These are phyloP conservation scores for Leccinum variicolor DNA, from an alignment of 768 basidiomycete genomes.

Conservation along the genomic window DNA sequence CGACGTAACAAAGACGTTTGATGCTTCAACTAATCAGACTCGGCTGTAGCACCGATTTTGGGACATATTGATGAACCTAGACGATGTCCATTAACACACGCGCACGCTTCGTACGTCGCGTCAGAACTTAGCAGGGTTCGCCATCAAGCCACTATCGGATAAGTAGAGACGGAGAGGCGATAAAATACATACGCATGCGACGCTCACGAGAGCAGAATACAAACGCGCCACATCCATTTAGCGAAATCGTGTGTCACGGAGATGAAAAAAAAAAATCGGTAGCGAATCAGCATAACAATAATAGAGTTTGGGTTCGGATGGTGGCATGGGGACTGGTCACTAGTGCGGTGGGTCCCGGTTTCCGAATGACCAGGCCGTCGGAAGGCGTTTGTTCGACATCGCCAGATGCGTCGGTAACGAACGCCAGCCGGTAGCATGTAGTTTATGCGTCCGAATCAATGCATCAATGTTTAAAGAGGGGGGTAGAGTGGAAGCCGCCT, in stretches of 20 bases:
- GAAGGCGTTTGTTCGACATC: not conserved
- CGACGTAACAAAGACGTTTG: not conserved
- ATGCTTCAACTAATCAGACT: not conserved
- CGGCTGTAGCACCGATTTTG: not conserved
- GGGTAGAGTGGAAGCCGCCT: conserved; percentile 1
- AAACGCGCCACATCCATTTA: not conserved
- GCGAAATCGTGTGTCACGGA: not conserved
- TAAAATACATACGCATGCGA: not conserved
- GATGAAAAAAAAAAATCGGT: not conserved
- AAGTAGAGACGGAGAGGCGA: not conserved
- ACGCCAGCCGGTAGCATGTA: not conserved
- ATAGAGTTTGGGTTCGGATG: not conserved
- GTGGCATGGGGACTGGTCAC: not conserved
- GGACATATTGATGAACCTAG: not conserved
- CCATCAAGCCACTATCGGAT: not conserved
- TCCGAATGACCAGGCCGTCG: not conserved
- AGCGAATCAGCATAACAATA: not conserved
- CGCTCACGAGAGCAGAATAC: not conserved
- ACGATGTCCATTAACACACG: not conserved
- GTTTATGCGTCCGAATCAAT: not conserved
- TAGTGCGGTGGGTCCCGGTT: not conserved
- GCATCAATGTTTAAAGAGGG: conserved; percentile 1
- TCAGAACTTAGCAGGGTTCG: not conserved
- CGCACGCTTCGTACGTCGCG: not conserved
- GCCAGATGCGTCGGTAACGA: not conserved